Evolutionary conservation across 768 basidiomycete genomes (phyloP).

Genomic region (Boletus huronensis): DNA sequence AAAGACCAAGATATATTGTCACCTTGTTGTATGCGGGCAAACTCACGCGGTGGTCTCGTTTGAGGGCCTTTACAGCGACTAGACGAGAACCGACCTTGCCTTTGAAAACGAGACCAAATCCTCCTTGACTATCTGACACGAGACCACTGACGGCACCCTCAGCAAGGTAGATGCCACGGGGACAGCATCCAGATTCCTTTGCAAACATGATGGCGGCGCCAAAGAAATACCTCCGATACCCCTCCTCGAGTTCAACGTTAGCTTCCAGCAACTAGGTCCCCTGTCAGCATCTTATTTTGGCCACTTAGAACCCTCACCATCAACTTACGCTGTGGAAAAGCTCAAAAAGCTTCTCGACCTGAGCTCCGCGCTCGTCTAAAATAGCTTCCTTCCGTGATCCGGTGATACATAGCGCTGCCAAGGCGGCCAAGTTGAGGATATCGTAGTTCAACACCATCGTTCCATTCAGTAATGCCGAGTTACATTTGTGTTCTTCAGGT

Average conservation of each 20-base stretch:
- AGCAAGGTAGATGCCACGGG: slow-evolving; percentile 12
- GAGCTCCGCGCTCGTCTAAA: not conserved
- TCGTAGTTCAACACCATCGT: slow-evolving; percentile 16
- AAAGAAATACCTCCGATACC: slow-evolving; percentile 16
- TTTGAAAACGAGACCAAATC: slow-evolving; percentile 21
- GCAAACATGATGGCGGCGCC: slow-evolving; percentile 20
- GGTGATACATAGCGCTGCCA: slow-evolving; percentile 12
- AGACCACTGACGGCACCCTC: slow-evolving; percentile 8
- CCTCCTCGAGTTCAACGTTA: slow-evolving; percentile 11
- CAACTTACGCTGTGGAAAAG: slow-evolving; percentile 25
- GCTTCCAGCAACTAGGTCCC: slow-evolving; percentile 22
- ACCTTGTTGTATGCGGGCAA: slow-evolving; percentile 19
- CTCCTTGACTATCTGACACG: slow-evolving; percentile 9
- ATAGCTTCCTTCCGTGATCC: slow-evolving; percentile 3
- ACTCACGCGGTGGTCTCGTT: not conserved
- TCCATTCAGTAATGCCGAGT: slow-evolving; percentile 19
- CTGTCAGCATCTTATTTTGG: slow-evolving; percentile 1
- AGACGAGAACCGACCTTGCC: slow-evolving; percentile 16
- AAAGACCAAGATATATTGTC: not conserved
- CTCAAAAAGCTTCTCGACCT: slow-evolving; percentile 16
- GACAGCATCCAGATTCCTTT: slow-evolving; percentile 18
- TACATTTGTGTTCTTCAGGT: slow-evolving; percentile 22
- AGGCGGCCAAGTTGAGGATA: slow-evolving; percentile 18
- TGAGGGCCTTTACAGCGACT: slow-evolving; percentile 30
- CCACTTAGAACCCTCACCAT: not conserved